phyloP scores from a whole-genome alignment of 495 filamentous ascomycete species.

The Trichocladium uniseriatum region DNA sequence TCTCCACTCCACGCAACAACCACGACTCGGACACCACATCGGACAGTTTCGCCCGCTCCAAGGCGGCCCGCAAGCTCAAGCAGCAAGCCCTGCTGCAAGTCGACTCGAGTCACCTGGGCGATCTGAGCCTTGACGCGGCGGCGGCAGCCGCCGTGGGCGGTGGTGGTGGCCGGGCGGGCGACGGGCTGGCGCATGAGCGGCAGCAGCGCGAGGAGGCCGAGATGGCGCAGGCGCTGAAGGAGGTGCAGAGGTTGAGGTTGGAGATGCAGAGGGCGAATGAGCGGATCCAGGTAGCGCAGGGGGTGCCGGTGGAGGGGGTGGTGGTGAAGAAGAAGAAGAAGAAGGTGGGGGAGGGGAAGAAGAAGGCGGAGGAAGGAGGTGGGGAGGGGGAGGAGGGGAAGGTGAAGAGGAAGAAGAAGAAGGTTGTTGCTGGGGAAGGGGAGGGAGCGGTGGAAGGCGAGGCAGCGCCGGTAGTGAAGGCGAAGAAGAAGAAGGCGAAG shows the following conservation, averaged over 20 bases:
- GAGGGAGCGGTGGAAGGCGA: slow-evolving; percentile 34
- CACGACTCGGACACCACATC: slow-evolving; percentile 37
- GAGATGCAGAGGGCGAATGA: slow-evolving; percentile 91
- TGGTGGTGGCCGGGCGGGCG: slow-evolving; percentile 14
- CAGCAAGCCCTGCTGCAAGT: slow-evolving; percentile 59
- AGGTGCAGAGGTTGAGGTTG: slow-evolving; percentile 73
- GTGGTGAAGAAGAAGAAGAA: slow-evolving; percentile 73
- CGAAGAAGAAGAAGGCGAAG: slow-evolving; percentile 45
- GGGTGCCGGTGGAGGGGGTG: slow-evolving; percentile 58
- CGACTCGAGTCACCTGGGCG: slow-evolving; percentile 68
- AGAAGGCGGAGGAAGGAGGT: slow-evolving; percentile 33
- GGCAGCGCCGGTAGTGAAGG: slow-evolving; percentile 17
- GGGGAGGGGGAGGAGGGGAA: background rate
- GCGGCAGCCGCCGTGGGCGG: slow-evolving; percentile 24
- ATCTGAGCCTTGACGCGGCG: slow-evolving; percentile 49
- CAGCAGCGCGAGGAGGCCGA: slow-evolving; percentile 63
- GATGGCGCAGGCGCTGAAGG: slow-evolving; percentile 73
- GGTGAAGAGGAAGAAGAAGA: slow-evolving; percentile 6
- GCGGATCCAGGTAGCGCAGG: slow-evolving; percentile 61
- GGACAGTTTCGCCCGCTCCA: slow-evolving; percentile 6
- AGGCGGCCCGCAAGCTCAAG: slow-evolving; percentile 34
- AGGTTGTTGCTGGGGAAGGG: slow-evolving; percentile 3
- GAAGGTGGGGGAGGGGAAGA: slow-evolving; percentile 48
- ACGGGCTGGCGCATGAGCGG: slow-evolving; percentile 38
- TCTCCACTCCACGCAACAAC: slow-evolving; percentile 33